Base-by-base conservation (phyloP, 345 rosid genomes). In the Toxicodendron radicans region DNA sequence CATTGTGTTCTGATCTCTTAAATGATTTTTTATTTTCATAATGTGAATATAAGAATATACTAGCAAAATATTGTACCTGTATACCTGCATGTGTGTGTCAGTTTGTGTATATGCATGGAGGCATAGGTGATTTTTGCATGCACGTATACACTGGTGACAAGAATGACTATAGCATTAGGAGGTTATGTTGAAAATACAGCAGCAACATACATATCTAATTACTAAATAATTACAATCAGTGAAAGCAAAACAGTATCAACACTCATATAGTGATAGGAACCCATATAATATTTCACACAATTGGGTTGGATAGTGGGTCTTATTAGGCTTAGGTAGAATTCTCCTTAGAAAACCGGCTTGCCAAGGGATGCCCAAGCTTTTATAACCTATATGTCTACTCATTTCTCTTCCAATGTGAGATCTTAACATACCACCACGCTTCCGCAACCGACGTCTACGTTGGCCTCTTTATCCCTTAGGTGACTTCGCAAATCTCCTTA, bases 11-110 rank as follows among this genome's bases (percentile, higher is more conserved):
- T 48, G 21, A 16, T 60, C n/a, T 62, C 4, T 16, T 41, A 2
- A 18, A 24, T 57, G 27, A 53, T 71, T 63, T 51, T 73, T 70
- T n/a, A 43, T 60, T 35, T 43, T 75, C 20, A 58, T 65, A 56
- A 46, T 51, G 52, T 16, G 35, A 48, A 27, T 10, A 63, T 35
- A 45, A 58, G 17, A 35, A 48, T 38, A 61, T 43, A 27, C 18
- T 38, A 49, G 58, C 64, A 70, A n/a, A 38, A 38, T 38, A 38
- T 27, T 27, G 30, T 27, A 27, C 30, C 1, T n/a, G n/a, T n/a
- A n/a, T n/a, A n/a, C n/a, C n/a, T 4, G 41, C 41, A 3, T 4
- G 41, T 4, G 41, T 35, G 41, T 4, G 41, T 35, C 5, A 35
- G 41, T 35, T 5, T 21, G 33, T 30, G 9, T 45, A 45, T 38